Conservation (phyloP, 352 stramenopile species). For the Thraustochytrium striatum region DNA sequence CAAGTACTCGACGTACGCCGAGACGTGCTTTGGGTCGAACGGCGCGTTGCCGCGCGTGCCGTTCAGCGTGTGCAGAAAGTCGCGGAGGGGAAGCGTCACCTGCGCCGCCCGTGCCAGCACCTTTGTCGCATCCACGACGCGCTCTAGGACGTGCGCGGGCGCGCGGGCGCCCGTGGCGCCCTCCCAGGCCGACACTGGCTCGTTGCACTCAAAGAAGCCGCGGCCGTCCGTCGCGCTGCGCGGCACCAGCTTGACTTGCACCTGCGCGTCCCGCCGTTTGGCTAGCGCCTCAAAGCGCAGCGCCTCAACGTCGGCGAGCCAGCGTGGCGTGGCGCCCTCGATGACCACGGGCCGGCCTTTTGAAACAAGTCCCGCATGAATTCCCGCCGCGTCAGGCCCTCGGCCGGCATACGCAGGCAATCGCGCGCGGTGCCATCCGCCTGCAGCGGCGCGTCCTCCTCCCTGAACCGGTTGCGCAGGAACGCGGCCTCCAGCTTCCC, state of each 20-base stretch:
- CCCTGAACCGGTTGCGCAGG: too few species aligned
- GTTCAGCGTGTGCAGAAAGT: neutral
- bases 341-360: too few species aligned
- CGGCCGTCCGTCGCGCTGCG: neutral
- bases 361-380: too few species aligned
- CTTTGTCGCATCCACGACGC: neutral
- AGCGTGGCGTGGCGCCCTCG: too few species aligned
- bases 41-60: neutral
- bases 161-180: neutral
- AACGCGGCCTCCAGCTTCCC: too few species aligned
- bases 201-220: conserved; percentile 14
- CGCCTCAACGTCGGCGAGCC: too few species aligned
- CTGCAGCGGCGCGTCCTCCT: too few species aligned
- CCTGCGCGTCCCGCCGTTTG: neutral
- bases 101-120: conserved; percentile 6
- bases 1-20: conserved; percentile 21
- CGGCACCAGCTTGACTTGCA: conserved; percentile 1
- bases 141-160: neutral
- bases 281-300: too few species aligned
- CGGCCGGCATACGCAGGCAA: too few species aligned
- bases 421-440: too few species aligned
- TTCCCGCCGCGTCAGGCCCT: too few species aligned
- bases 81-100: neutral
- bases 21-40: neutral
- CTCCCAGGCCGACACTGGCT: neutral